Evolutionary conservation across 75 land plant species (phyloP).

Genomic region (Isoetes taiwanensis): DNA sequence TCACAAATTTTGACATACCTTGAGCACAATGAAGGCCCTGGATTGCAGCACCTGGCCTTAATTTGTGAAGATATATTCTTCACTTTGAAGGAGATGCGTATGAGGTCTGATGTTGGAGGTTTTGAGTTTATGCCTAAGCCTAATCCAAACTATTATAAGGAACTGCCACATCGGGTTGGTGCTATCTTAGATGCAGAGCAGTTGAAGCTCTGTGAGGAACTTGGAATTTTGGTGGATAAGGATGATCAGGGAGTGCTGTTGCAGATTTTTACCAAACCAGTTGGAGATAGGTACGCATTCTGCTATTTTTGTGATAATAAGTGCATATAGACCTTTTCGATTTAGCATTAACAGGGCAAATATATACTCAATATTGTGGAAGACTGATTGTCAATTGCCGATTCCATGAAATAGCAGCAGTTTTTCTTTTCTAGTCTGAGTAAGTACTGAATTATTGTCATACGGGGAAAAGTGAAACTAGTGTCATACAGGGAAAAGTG

Average conservation of each 20-base stretch:
- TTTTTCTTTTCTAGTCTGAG: no score
- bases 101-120: conserved; percentile 51
- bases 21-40: conserved; percentile 92
- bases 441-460: no score
- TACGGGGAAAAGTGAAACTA: no score
- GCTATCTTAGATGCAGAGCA: conserved; percentile 68
- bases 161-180: conserved; percentile 47
- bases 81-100: conserved; percentile 74
- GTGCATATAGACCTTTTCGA: no score
- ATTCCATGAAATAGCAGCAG: no score
- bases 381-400: no score
- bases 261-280: conserved; percentile 95
- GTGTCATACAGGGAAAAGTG: no score
- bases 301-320: no score
- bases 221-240: conserved; percentile 86
- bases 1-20: conserved; percentile 93
- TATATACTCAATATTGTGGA: no score
- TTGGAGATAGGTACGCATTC: conserved; percentile 74
- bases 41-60: conserved; percentile 87
- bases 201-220: conserved; percentile 73
- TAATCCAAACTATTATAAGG: conserved; percentile 74
- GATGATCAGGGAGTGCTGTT: conserved; percentile 90
- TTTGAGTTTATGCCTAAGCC: conserved; percentile 96
- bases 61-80: conserved; percentile 51
- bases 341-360: no score